These are phyloP conservation scores for Pythium phragmiticola DNA, from an alignment of 352 stramenopile species.

Conservation along the genomic window DNA sequence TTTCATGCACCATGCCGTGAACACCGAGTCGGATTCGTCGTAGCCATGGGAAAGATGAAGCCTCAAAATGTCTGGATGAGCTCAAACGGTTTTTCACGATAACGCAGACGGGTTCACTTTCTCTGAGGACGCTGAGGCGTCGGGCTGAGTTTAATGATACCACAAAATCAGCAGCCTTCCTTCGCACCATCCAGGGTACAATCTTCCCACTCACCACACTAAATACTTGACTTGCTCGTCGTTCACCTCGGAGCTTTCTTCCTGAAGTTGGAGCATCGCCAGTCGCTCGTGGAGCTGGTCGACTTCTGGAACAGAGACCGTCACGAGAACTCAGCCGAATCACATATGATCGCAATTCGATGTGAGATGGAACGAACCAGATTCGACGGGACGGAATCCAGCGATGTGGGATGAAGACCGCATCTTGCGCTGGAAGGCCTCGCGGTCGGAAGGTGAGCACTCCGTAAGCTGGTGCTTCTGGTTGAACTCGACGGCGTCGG, in stretches of 20 bases:
- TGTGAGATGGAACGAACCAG: conserved; percentile 33
- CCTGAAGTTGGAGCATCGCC: conserved; percentile 20
- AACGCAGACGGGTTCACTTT: conserved; percentile 16
- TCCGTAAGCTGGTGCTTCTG: conserved; percentile 78
- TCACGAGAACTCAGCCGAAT: neutral
- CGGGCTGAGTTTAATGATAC: conserved; percentile 2
- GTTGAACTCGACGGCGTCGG: conserved; percentile 32
- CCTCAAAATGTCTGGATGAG: neutral
- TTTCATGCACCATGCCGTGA: neutral
- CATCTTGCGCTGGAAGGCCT: conserved; percentile 73
- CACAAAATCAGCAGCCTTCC: neutral
- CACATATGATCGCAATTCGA: neutral
- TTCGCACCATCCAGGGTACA: neutral
- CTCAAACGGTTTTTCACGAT: conserved; percentile 5
- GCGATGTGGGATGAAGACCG: conserved; percentile 63
- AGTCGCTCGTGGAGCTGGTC: conserved; percentile 26
- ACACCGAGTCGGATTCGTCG: neutral
- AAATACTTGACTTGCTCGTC: conserved; percentile 32
- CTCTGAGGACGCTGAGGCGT: conserved; percentile 21
- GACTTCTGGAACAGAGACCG: conserved; percentile 11
- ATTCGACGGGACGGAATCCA: conserved; percentile 69
- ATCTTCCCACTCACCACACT: conserved; percentile 29
- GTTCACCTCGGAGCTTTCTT: conserved; percentile 26
- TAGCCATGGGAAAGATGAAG: neutral
- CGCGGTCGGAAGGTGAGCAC: conserved; percentile 65